A percentile compares a stretch with the other conserved stretches of the same genome.
These are phyloP conservation scores for Penstemon eatonii DNA, from an alignment of 257 asterid genomes.

Conservation along the genomic window DNA sequence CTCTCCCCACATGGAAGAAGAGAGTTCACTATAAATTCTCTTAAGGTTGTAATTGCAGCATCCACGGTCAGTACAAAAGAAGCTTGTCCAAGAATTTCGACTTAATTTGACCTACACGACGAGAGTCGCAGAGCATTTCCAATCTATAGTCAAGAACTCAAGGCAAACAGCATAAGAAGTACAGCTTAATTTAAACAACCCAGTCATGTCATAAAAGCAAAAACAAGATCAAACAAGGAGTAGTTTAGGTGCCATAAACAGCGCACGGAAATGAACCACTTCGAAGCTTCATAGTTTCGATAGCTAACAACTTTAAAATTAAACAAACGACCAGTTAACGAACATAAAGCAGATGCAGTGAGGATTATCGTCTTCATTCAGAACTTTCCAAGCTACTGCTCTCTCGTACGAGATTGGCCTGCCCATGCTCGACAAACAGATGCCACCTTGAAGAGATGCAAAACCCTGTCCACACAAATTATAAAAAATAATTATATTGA, in stretches of 20 bases:
- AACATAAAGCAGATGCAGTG: conserved; percentile 84
- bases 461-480: conserved; percentile 49
- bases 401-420: conserved; percentile 83
- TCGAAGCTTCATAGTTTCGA: not conserved
- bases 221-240: conserved; percentile 21
- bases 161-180: not conserved
- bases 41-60: too few species aligned
- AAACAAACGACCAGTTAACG: conserved; percentile 86
- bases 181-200: conserved; percentile 23
- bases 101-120: too few species aligned
- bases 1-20: too few species aligned
- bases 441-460: conserved; percentile 76
- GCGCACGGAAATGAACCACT: not conserved
- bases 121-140: too few species aligned
- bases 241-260: conserved; percentile 25
- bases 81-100: too few species aligned
- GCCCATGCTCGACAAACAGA: conserved; percentile 89
- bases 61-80: too few species aligned
- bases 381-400: conserved; percentile 85
- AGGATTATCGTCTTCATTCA: conserved; percentile 65
- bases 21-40: too few species aligned
- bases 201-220: conserved; percentile 25
- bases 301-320: conserved; percentile 16
- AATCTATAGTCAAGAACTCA: not conserved
- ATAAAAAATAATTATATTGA: not conserved